Evolutionary conservation across 1,284 basidiomycete species (phyloP).

Genomic region (Kalmanozyma brasiliensis): DNA sequence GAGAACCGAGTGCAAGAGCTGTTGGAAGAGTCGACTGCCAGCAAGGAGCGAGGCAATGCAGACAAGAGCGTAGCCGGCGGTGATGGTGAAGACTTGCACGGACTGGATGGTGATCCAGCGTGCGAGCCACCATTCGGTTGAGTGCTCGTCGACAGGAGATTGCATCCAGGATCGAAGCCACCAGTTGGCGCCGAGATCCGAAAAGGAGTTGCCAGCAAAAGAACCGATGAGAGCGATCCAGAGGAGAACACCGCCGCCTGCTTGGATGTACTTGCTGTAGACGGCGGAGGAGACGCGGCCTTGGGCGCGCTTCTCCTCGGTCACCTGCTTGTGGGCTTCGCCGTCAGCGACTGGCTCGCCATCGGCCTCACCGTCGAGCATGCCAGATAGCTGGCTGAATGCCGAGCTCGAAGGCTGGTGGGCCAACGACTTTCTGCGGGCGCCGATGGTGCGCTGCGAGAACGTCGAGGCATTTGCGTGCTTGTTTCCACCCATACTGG

Average conservation of each 20-base stretch:
- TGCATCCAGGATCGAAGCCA: slow-evolving; percentile 37
- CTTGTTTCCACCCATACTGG: slow-evolving; percentile 6
- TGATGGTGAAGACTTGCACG: slow-evolving; percentile 73
- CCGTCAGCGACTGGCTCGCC: slow-evolving; percentile 2
- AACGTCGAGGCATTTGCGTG: slow-evolving; percentile 23
- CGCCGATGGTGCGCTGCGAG: slow-evolving; percentile 40
- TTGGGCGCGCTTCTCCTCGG: slow-evolving; percentile 28
- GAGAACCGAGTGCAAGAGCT: slow-evolving; percentile 74
- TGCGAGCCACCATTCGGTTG: slow-evolving; percentile 68
- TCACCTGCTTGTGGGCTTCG: slow-evolving; percentile 34
- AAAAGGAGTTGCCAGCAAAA: slow-evolving; percentile 18
- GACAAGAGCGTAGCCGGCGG: slow-evolving; percentile 75
- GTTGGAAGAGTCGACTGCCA: slow-evolving; percentile 74
- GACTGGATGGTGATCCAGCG: slow-evolving; percentile 82
- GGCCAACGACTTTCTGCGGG: slow-evolving; percentile 22
- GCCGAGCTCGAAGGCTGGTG: slow-evolving; percentile 48
- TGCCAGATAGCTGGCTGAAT: slow-evolving; percentile 77
- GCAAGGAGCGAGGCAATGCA: slow-evolving; percentile 74
- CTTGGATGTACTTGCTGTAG: slow-evolving; percentile 35
- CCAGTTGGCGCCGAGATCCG: slow-evolving; percentile 29
- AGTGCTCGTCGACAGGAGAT: slow-evolving; percentile 9
- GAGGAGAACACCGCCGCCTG: slow-evolving; percentile 31
- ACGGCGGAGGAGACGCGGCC: slow-evolving; percentile 37
- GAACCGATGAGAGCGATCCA: slow-evolving; percentile 20
- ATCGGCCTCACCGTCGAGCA: slow-evolving; percentile 73